Evolutionary conservation across 2,329 filamentous ascomycete species (phyloP), one percentile per base, ranked within the genome.

Genomic region (Cladosporium colombiae): DNA sequence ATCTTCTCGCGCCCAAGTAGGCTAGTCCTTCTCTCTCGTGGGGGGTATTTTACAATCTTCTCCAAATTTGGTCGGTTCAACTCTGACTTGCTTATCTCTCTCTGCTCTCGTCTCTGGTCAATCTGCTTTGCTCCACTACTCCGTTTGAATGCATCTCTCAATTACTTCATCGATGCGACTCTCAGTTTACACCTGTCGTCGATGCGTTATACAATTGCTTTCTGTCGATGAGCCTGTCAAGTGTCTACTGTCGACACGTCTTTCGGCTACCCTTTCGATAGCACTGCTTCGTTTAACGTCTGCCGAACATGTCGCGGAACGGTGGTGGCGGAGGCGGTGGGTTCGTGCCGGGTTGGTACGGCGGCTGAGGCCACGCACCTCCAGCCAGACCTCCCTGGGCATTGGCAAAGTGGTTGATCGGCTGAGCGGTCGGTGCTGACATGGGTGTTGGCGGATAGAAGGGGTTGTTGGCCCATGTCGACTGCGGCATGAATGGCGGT

Each of bases 401-500:
- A 4, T 27, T 50, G 18, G 58, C 58, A 18, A 61, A 61, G 29
- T 61, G 58, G 46, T 61, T 52, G 44, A 61, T 50, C 40, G 58
- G 58, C 58, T 49, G 40, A 4, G 58, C 58, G 4, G 58, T 61
- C 29, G 58, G 58, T 35, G 44, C 58, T 2, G 58, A 16, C 56
- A 58, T 58, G 3, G 33, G 56, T 14, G 21, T 11, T 10, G 33
- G 23, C 13, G 33, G n/a, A 29, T 25, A 40, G 56, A 58, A 58
- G 21, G 56, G 35, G 33, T 35, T 35, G 35, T 44, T 44, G 2
- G 33, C 5, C 56, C 56, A 58, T 1, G 29, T 44, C 6, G 35
- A 27, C 35, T 40, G 56, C 5, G 33, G 56, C 56, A 58, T 58
- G 35, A 58, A 58, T 10, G 56, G 35, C 5, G 56, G 35, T 3